Conservation (phyloP, 2,329 filamentous ascomycete genomes). For the Lasiodiplodia gonubiensis region DNA sequence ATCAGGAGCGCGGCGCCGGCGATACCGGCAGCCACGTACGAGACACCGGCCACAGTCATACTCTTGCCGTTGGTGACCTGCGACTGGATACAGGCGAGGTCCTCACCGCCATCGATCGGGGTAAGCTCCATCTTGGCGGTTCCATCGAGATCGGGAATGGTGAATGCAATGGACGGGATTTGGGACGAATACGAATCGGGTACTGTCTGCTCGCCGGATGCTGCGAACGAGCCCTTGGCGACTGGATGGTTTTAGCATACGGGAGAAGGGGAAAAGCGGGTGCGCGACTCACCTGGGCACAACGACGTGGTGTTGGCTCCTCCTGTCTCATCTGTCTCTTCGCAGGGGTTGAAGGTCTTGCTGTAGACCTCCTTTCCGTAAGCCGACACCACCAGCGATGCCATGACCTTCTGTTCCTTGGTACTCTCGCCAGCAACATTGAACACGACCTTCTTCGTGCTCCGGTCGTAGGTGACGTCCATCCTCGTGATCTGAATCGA, state of each 20-base stretch:
- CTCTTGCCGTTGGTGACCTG: conserved; percentile 88
- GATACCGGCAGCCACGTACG: conserved; percentile 82
- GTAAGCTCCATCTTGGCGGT: conserved; percentile 79
- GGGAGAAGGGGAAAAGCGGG: not conserved
- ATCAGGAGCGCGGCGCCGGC: conserved; percentile 82
- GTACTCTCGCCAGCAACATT: conserved; percentile 79
- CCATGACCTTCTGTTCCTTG: conserved; percentile 79
- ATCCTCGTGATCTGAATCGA: conserved; percentile 74
- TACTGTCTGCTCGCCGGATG: conserved; percentile 73
- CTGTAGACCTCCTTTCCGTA: conserved; percentile 84
- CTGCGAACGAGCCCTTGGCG: conserved; percentile 74
- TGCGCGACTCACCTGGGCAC: conserved; percentile 72
- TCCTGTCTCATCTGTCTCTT: conserved; percentile 68
- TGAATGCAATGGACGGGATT: conserved; percentile 89
- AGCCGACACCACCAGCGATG: conserved; percentile 75
- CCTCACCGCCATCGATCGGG: conserved; percentile 61
- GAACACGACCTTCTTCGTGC: conserved; percentile 75
- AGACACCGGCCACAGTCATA: conserved; percentile 73
- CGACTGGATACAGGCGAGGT: conserved; percentile 83
- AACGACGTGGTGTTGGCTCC: conserved; percentile 59
- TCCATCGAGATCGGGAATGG: conserved; percentile 87
- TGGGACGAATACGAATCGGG: conserved; percentile 71
- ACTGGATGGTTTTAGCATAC: conserved; percentile 56
- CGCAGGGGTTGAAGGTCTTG: conserved; percentile 84
- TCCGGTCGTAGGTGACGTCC: conserved; percentile 79